These are phyloP conservation scores for Aegle marmelos DNA, from an alignment of 345 rosid species.

Conservation along the genomic window DNA sequence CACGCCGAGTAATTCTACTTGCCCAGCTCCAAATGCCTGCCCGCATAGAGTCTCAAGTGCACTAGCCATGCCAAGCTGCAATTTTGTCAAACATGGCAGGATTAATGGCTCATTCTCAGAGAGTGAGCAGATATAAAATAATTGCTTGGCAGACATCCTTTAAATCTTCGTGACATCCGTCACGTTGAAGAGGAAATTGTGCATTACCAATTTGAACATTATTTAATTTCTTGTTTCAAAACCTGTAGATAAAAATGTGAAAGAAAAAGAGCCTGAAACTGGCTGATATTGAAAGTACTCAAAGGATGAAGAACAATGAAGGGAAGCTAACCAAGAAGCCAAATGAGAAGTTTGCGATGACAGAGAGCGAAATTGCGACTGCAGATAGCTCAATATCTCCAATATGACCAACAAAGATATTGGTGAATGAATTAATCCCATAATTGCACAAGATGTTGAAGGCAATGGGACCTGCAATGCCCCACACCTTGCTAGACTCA, in stretches of 20 bases:
- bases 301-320: not conserved
- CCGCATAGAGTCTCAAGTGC: constrained; percentile 93
- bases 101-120: not conserved
- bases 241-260: too few relatives aligned
- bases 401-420: constrained; percentile 84
- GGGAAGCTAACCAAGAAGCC: constrained; percentile 70
- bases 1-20: constrained; percentile 67
- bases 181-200: too few relatives aligned
- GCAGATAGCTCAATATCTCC: constrained; percentile 92
- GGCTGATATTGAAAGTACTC: not conserved
- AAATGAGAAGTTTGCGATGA: constrained; percentile 83
- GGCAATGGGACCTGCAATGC: constrained; percentile 83
- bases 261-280: too few relatives aligned
- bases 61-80: constrained; percentile 97
- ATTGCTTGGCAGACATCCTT: not conserved
- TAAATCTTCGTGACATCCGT: too few relatives aligned
- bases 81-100: not conserved
- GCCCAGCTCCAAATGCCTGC: constrained; percentile 96
- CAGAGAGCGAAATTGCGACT: constrained; percentile 81
- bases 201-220: too few relatives aligned
- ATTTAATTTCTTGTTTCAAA: too few relatives aligned
- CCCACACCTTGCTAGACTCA: constrained; percentile 74
- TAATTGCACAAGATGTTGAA: constrained; percentile 88
- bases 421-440: constrained; percentile 86
- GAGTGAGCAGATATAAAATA: not conserved